Evolutionary conservation across 1,139 yeast genomes (phyloP).

Genomic region (Meyerozyma carpophila): DNA sequence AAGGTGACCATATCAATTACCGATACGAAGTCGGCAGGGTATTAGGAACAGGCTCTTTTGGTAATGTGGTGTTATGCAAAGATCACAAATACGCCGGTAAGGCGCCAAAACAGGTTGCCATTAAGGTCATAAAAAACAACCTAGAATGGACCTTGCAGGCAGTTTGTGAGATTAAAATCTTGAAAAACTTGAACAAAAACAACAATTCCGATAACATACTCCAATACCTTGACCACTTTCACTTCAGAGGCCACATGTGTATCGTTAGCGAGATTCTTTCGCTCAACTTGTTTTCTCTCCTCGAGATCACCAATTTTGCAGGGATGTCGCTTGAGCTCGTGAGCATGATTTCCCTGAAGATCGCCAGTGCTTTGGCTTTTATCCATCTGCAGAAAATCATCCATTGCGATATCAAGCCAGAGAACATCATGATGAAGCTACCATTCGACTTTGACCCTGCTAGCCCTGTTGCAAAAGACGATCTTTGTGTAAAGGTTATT

Average conservation of each 20-base stretch:
- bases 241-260: constrained; percentile 79
- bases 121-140: constrained; percentile 73
- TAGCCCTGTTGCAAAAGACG: constrained; percentile 2
- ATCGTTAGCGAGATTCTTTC: constrained; percentile 72
- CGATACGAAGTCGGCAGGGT: constrained; percentile 57
- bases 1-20: constrained; percentile 72
- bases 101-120: constrained; percentile 48
- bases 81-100: constrained; percentile 54
- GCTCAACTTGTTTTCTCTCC: constrained; percentile 59
- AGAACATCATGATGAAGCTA: constrained; percentile 51
- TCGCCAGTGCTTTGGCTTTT: constrained; percentile 54
- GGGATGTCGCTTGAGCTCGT: constrained; percentile 58
- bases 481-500: constrained; percentile 46
- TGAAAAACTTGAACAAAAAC: constrained; percentile 39
- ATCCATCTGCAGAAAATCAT: constrained; percentile 55
- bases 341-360: constrained; percentile 46
- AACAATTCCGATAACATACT: constrained; percentile 35
- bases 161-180: constrained; percentile 66
- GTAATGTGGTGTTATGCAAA: constrained; percentile 64
- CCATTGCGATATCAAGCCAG: constrained; percentile 79
- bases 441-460: constrained; percentile 19
- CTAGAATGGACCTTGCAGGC: constrained; percentile 76
- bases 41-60: constrained; percentile 82
- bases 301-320: constrained; percentile 54
- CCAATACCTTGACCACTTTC: constrained; percentile 63